Evolutionary conservation across 2,329 filamentous ascomycete genomes (phyloP).

Genomic region (Fonsecaea nubica): DNA sequence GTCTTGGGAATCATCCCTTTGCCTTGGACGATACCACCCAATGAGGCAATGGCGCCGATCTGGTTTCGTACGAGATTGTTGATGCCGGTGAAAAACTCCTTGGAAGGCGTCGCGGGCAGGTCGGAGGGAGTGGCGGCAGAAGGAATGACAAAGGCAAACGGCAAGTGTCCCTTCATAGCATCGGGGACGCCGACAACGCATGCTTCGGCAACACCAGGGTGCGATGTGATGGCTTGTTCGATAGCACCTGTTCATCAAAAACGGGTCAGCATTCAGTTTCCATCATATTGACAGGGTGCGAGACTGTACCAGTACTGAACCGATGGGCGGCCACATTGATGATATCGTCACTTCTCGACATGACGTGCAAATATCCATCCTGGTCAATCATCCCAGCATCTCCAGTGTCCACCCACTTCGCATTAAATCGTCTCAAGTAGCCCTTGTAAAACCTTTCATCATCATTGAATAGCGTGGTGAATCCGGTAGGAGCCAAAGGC

Average conservation of each 20-base stretch:
- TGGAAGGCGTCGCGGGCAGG: constrained; percentile 47
- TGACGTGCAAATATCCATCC: constrained; percentile 70
- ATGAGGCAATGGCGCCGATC: constrained; percentile 83
- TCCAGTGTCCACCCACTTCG: constrained; percentile 87
- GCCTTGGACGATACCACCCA: constrained; percentile 85
- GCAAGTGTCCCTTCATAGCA: constrained; percentile 83
- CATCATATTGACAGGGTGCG: constrained; percentile 4
- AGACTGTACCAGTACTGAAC: constrained; percentile 76
- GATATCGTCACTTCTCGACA: constrained; percentile 77
- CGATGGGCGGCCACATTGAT: constrained; percentile 96
- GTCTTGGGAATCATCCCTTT: constrained; percentile 91
- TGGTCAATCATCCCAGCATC: constrained; percentile 86
- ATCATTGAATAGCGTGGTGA: constrained; percentile 85
- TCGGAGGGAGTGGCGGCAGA: constrained; percentile 49
- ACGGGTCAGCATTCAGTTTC: constrained; percentile 15
- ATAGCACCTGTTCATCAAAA: constrained; percentile 68
- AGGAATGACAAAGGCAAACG: constrained; percentile 83
- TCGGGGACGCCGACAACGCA: constrained; percentile 89
- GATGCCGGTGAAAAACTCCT: constrained; percentile 53
- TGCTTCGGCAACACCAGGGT: constrained; percentile 79
- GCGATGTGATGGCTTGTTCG: constrained; percentile 86
- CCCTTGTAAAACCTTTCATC: constrained; percentile 83
- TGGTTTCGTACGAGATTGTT: constrained; percentile 71
- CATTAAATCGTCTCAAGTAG: constrained; percentile 81
- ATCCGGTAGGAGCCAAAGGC: constrained; percentile 83